Conservation (phyloP, 306 rosid species). For the Malus asiatica region DNA sequence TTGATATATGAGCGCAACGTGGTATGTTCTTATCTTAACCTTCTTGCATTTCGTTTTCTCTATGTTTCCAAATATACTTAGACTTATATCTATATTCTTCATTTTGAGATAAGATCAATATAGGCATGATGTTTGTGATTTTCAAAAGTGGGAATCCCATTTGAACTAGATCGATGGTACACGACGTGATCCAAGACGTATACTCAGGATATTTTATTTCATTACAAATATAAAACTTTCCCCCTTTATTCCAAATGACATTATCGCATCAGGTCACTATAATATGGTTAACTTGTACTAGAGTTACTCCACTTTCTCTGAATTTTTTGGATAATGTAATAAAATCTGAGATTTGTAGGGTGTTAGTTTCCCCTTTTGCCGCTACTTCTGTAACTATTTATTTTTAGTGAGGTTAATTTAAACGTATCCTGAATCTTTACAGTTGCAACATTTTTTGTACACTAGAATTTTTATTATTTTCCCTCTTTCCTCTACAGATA, state of each 20-base stretch:
- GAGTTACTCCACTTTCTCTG: neutral
- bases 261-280: neutral
- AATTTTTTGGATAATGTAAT: neutral
- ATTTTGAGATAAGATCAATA: neutral
- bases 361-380: neutral
- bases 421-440: neutral
- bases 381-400: neutral
- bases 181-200: too few relatives aligned
- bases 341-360: neutral
- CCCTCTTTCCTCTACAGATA: constrained; percentile 55
- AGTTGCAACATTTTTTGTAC: constrained; percentile 1
- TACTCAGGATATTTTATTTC: neutral
- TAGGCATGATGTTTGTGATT: neutral
- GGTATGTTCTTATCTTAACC: constrained; percentile 35
- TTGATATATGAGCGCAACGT: constrained; percentile 87
- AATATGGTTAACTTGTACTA: neutral
- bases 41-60: neutral
- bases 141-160: neutral
- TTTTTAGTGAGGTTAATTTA: neutral
- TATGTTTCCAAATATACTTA: neutral
- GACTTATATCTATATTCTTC: neutral
- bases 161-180: neutral
- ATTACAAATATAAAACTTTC: neutral
- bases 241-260: neutral
- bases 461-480: constrained; percentile 22